Base-by-base conservation (phyloP, 345 rosid species). In the Alliaria petiolata region DNA sequence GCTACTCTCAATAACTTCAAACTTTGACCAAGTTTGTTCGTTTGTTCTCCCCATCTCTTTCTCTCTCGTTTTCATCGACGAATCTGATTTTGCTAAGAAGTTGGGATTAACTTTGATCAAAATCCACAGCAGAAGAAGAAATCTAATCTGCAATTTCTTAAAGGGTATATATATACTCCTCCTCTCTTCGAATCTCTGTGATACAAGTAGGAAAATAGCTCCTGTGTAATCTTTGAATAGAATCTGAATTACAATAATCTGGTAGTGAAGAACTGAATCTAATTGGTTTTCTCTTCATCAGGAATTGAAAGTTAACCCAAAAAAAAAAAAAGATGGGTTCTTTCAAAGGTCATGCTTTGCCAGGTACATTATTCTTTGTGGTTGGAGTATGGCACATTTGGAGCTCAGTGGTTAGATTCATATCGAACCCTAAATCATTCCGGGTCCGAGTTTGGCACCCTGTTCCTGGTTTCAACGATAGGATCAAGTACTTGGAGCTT, bases 371-470 rank as follows among this genome's bases (percentile, higher is more conserved):
- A 81, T 93, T 93, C 69, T 70, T 91, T 9, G 60, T 84, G 43
- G 85, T 93, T 58, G 96, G 97, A 39, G 72, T 86, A 1, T 93
- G 98, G 98, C 98, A 22, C n/a, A 71, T 83, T 31, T 91, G 97
- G 97, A 77, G 93, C n/a, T 74, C 90, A 44, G 74, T 91, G 70
- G 68, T 85, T 75, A 69, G 97, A 36, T 83, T 78, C 76, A 79
- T 71, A 30, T 79, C 90, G 1, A 81, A 86, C 51, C 96, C 98
- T 14, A 84, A 76, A 63, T 76, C 85, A 15, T 91, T 86, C 69
- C 84, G 87, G 42, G 92, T 91, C 67, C 77, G 89, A 77, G 90
- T 87, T 55, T 93, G 97, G 98, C 87, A 78, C 64, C 91, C 95
- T 45, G 90, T 91, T 52, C 90, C 87, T 51, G 92, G 97, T 52